A percentile compares a stretch with the other conserved stretches of the same genome.
phyloP scores from a whole-genome alignment of 2,329 filamentous ascomycete genomes.

The Aspergillus felis region DNA sequence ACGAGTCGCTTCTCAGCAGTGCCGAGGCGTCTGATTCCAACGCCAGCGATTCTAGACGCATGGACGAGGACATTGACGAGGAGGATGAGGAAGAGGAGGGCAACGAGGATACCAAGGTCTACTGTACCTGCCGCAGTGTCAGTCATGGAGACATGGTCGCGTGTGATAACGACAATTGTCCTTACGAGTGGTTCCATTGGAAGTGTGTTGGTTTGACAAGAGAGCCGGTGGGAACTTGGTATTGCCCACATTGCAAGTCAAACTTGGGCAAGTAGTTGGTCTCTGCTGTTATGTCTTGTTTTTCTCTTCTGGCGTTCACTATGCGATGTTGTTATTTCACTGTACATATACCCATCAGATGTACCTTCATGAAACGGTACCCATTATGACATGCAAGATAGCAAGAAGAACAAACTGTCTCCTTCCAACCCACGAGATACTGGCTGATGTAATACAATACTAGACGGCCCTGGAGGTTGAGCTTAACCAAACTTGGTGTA shows the following conservation, averaged over 20 bases:
- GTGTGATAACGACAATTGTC: constrained; percentile 62
- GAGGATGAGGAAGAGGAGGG: constrained; percentile 48
- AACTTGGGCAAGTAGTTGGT: constrained; percentile 33
- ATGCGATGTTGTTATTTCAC: constrained; percentile 3
- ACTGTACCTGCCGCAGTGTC: constrained; percentile 63
- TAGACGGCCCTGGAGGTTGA: background rate
- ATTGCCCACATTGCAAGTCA: constrained; percentile 50
- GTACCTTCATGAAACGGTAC: background rate
- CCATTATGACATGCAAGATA: background rate
- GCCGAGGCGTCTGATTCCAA: constrained; percentile 47
- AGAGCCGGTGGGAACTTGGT: constrained; percentile 57
- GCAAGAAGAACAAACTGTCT: no score
- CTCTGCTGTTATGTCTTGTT: background rate
- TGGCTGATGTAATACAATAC: background rate
- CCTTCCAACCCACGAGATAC: no score
- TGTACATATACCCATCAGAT: constrained; percentile 20
- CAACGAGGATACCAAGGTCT: constrained; percentile 58
- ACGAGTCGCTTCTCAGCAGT: constrained; percentile 52
- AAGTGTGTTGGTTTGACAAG: constrained; percentile 60
- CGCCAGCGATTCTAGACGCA: constrained; percentile 24
- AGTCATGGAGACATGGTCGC: constrained; percentile 66
- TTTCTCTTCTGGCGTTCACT: background rate
- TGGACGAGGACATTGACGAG: constrained; percentile 43
- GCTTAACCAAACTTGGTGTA: no score
- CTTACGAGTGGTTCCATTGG: constrained; percentile 65